These are phyloP conservation scores for Metschnikowia baotianmanensis DNA, from an alignment of 805 yeast genomes.

Conservation along the genomic window DNA sequence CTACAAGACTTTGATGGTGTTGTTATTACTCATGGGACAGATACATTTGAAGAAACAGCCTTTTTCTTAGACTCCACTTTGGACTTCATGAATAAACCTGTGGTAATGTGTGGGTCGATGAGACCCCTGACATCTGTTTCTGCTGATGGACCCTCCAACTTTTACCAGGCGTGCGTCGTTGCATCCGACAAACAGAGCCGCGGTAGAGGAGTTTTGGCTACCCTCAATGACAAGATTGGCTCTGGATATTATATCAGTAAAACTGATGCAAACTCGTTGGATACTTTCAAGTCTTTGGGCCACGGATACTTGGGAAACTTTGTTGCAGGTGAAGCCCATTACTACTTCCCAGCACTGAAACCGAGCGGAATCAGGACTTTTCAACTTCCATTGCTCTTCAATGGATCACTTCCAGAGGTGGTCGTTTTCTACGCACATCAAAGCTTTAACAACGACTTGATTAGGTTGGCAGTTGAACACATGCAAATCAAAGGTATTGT, in stretches of 20 bases:
- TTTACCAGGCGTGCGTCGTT: slow-evolving; percentile 66
- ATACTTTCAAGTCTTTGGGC: slow-evolving; percentile 64
- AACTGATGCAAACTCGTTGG: slow-evolving; percentile 66
- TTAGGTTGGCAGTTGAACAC: slow-evolving; percentile 46
- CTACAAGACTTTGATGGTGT: slow-evolving; percentile 51
- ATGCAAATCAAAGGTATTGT: slow-evolving; percentile 53
- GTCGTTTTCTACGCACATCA: slow-evolving; percentile 62
- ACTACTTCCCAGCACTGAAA: slow-evolving; percentile 59
- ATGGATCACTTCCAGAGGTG: slow-evolving; percentile 38
- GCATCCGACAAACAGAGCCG: slow-evolving; percentile 51
- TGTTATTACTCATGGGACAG: slow-evolving; percentile 72
- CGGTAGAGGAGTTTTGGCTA: slow-evolving; percentile 61
- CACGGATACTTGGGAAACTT: slow-evolving; percentile 72
- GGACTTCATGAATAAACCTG: slow-evolving; percentile 42
- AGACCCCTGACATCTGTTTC: slow-evolving; percentile 69
- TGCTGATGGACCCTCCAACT: slow-evolving; percentile 71
- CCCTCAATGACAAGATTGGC: slow-evolving; percentile 65
- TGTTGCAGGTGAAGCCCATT: slow-evolving; percentile 63
- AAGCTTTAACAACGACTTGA: slow-evolving; percentile 49
- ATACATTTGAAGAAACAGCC: slow-evolving; percentile 65
- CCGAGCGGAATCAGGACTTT: slow-evolving; percentile 47
- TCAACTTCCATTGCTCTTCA: slow-evolving; percentile 22
- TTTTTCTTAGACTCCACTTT: slow-evolving; percentile 56
- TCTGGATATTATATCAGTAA: slow-evolving; percentile 71
- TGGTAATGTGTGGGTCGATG: slow-evolving; percentile 73